Conservation (phyloP, 495 filamentous ascomycete species). For the Xylaria venustula region DNA sequence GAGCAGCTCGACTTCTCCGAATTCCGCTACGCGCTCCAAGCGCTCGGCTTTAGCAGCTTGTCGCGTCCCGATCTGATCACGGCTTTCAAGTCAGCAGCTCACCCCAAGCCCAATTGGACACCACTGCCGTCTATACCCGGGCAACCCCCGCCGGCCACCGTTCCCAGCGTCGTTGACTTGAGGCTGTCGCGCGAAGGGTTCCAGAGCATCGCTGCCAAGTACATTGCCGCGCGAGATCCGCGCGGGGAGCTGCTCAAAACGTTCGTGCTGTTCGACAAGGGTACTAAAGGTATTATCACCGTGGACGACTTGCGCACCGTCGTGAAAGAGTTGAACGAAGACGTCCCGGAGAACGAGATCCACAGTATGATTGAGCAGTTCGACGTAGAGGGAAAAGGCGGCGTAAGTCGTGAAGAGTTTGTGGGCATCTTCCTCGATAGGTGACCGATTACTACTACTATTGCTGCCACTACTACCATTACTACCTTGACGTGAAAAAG, state of each 20-base stretch:
- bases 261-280: constrained; percentile 80
- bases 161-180: constrained; percentile 45
- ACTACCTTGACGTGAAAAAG: no score
- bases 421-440: constrained; percentile 46
- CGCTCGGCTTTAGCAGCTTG: constrained; percentile 82
- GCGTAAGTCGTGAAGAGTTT: constrained; percentile 88
- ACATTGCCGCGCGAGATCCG: constrained; percentile 80
- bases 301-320: constrained; percentile 83
- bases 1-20: constrained; percentile 94
- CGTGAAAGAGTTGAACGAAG: constrained; percentile 87
- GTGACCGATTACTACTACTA: no score
- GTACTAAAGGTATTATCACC: constrained; percentile 77
- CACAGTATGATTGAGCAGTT: constrained; percentile 98
- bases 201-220: constrained; percentile 73
- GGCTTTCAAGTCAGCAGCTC: constrained; percentile 72
- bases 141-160: constrained; percentile 27
- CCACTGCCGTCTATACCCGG: constrained; percentile 46
- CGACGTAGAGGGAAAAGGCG: constrained; percentile 88
- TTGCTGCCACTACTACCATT: no score
- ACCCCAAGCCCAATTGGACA: constrained; percentile 42
- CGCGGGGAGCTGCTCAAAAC: constrained; percentile 88
- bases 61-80: constrained; percentile 77
- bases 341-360: constrained; percentile 87
- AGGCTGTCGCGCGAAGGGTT: constrained; percentile 72
- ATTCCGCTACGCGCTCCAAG: constrained; percentile 95